Evolutionary conservation across 2,329 filamentous ascomycete genomes (phyloP).

Genomic region (Metarhizium guizhouense): DNA sequence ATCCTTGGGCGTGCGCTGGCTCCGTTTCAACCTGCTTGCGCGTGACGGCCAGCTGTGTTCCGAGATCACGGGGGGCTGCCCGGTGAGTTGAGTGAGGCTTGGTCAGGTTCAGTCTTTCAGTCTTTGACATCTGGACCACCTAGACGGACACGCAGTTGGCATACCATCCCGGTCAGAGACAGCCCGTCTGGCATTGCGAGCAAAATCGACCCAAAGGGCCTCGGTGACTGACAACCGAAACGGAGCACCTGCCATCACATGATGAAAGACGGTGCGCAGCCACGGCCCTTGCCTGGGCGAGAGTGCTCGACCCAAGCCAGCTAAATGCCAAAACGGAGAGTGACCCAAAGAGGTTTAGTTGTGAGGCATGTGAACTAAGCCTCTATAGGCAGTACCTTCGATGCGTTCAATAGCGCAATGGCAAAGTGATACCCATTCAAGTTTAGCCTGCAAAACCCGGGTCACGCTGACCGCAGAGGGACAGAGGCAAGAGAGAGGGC

Average conservation of each 20-base stretch:
- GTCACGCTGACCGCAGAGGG: background rate
- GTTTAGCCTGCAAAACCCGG: background rate
- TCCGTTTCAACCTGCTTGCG: constrained; percentile 1
- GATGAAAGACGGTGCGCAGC: constrained; percentile 1
- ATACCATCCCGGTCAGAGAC: background rate
- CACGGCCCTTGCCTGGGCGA: background rate
- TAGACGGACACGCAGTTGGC: too few relatives aligned
- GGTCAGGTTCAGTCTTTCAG: background rate
- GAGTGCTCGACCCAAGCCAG: background rate
- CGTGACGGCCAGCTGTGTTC: constrained; percentile 5
- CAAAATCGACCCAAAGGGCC: background rate
- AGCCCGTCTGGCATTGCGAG: background rate
- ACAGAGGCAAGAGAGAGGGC: background rate
- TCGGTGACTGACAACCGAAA: constrained; percentile 1
- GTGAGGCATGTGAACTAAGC: background rate
- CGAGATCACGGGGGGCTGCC: constrained; percentile 4
- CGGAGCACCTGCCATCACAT: constrained; percentile 4
- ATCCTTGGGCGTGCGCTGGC: background rate
- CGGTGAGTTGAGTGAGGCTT: background rate
- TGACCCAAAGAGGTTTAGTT: background rate
- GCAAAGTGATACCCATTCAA: background rate
- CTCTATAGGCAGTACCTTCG: background rate
- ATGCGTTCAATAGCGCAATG: background rate
- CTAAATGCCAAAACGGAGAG: background rate
- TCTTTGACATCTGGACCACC: too few relatives aligned